These are phyloP conservation scores for Podospora pseudoanserina DNA, from an alignment of 495 filamentous ascomycete genomes.

Conservation along the genomic window DNA sequence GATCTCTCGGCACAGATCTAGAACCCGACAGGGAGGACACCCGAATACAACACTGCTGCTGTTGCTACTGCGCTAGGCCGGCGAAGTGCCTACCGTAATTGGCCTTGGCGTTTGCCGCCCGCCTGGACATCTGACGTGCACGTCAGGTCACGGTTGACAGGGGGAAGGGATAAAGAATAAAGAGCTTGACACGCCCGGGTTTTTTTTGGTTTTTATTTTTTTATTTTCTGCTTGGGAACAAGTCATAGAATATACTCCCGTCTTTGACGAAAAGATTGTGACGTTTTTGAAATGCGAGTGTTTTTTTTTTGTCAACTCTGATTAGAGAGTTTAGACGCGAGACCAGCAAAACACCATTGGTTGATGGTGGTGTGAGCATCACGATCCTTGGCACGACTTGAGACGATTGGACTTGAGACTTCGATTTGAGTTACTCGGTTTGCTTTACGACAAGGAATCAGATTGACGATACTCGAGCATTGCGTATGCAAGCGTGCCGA, in stretches of 20 bases:
- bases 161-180: neutral
- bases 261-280: neutral
- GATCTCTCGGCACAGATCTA: neutral
- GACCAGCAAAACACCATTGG: neutral
- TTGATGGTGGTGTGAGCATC: neutral
- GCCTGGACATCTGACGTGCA: neutral
- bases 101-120: neutral
- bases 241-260: too few relatives aligned
- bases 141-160: neutral
- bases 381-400: neutral
- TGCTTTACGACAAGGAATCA: neutral
- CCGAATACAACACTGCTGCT: neutral
- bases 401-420: neutral
- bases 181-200: neutral
- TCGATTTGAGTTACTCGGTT: neutral
- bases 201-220: neutral
- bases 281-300: neutral
- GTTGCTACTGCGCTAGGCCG: neutral
- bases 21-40: neutral
- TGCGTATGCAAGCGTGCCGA: neutral
- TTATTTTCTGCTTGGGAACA: too few relatives aligned
- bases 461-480: neutral
- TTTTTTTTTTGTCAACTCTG: neutral
- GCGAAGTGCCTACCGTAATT: neutral
- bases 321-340: neutral